Percentiles rank a stretch among this genome's conserved stretches.
Evolutionary conservation across 768 basidiomycete genomes (phyloP).

Genomic region (Neoboletus subvelutipes): DNA sequence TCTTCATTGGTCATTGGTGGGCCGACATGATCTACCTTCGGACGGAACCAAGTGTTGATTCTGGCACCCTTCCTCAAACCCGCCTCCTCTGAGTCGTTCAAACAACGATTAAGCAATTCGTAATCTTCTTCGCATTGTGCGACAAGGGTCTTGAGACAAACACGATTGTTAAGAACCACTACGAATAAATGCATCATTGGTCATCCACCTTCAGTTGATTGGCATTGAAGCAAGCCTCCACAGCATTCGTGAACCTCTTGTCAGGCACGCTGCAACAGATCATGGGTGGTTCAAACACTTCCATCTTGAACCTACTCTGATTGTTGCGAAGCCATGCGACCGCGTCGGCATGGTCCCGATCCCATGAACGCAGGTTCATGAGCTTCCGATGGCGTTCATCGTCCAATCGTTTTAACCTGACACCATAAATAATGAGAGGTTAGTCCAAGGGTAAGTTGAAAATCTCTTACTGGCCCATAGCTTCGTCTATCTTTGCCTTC

Average conservation of each 20-base stretch:
- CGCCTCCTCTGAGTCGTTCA: slow-evolving; percentile 61
- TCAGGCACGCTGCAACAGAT: slow-evolving; percentile 72
- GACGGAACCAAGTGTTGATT: slow-evolving; percentile 69
- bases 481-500: slow-evolving; percentile 32
- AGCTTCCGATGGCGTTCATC: slow-evolving; percentile 60
- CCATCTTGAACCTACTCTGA: slow-evolving; percentile 64
- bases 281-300: slow-evolving; percentile 84
- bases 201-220: slow-evolving; percentile 61
- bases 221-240: slow-evolving; percentile 69
- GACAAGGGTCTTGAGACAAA: slow-evolving; percentile 68
- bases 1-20: slow-evolving; percentile 63
- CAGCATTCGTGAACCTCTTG: slow-evolving; percentile 55
- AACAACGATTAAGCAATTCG: slow-evolving; percentile 58
- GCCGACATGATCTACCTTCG: slow-evolving; percentile 35
- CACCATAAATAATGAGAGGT: not conserved
- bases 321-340: slow-evolving; percentile 75
- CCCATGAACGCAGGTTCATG: slow-evolving; percentile 48
- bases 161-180: not conserved
- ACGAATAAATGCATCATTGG: not conserved
- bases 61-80: slow-evolving; percentile 49
- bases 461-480: slow-evolving; percentile 29
- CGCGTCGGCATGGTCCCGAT: slow-evolving; percentile 59
- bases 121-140: slow-evolving; percentile 84
- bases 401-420: slow-evolving; percentile 56
- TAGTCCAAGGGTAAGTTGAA: not conserved